A percentile compares a stretch with the other conserved stretches of the same genome.
phyloP scores from a whole-genome alignment of 371 early-diverging fungal genomes.

The Mucor piriformis region DNA sequence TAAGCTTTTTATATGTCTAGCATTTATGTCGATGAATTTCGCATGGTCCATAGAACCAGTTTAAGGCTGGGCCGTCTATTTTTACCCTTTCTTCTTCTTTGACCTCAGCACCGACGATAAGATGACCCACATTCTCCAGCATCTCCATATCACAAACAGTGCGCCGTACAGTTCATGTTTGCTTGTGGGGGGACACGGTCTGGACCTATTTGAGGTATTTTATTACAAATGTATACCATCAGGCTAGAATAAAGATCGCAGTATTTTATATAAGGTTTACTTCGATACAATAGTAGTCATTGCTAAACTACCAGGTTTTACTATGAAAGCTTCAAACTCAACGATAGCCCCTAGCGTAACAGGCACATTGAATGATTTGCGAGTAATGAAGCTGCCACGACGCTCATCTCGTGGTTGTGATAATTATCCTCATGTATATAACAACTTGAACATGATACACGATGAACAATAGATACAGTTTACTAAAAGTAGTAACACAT shows the following conservation, averaged over 20 bases:
- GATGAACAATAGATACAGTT: too few species aligned
- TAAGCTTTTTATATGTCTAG: too few species aligned
- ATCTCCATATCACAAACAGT: constrained; percentile 62
- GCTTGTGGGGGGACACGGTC: constrained; percentile 67
- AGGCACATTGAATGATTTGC: constrained; percentile 75
- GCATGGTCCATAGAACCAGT: too few species aligned
- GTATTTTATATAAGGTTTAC: constrained; percentile 71
- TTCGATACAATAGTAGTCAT: constrained; percentile 63
- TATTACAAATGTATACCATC: constrained; percentile 55
- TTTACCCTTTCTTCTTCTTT: constrained; percentile 47
- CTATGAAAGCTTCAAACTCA: constrained; percentile 51
- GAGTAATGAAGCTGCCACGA: constrained; percentile 64
- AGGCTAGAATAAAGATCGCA: constrained; percentile 64
- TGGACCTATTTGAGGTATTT: constrained; percentile 54
- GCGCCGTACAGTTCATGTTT: constrained; percentile 59
- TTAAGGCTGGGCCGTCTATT: background rate
- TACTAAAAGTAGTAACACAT: too few species aligned
- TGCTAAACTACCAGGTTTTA: constrained; percentile 70
- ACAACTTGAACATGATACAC: too few species aligned
- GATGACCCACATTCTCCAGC: constrained; percentile 63
- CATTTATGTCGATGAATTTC: too few species aligned
- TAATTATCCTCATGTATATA: too few species aligned
- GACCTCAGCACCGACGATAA: constrained; percentile 67
- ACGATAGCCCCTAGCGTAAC: constrained; percentile 74
- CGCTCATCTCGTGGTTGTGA: too few species aligned